Conservation (phyloP, 75 land plant genomes). For the Picea sitchensis region DNA sequence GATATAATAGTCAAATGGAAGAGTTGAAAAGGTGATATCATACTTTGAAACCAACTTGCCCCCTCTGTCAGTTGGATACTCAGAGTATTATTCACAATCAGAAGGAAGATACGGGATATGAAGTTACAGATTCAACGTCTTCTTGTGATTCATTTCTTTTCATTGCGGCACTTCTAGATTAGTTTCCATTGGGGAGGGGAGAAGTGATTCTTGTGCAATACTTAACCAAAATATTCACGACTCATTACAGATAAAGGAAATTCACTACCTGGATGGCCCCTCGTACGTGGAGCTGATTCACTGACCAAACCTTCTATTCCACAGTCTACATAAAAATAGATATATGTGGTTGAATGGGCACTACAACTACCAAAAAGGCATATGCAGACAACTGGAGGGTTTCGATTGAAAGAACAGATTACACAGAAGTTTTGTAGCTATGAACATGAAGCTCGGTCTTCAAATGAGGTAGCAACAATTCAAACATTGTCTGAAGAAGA, state of each 20-base stretch:
- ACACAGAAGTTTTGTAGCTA: no score
- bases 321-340: slow-evolving; percentile 18
- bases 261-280: slow-evolving; percentile 44
- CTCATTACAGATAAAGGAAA: background rate
- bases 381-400: no score
- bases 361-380: slow-evolving; percentile 56
- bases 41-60: background rate
- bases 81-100: background rate
- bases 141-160: background rate
- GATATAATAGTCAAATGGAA: background rate
- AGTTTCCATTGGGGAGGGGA: background rate
- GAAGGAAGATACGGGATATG: background rate
- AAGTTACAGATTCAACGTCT: background rate
- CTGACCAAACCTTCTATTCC: slow-evolving; percentile 10
- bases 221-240: background rate
- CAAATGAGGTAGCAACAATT: no score
- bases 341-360: slow-evolving; percentile 83
- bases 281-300: slow-evolving; percentile 34
- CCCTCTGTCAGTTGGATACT: background rate
- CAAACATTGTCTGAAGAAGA: no score
- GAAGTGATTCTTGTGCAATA: background rate
- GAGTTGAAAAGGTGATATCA: background rate
- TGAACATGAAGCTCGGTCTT: no score
- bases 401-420: no score
- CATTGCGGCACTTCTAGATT: no score